These are phyloP conservation scores for Pilobolus umbonatus DNA, from an alignment of 192 early-diverging fungal species.

Conservation along the genomic window DNA sequence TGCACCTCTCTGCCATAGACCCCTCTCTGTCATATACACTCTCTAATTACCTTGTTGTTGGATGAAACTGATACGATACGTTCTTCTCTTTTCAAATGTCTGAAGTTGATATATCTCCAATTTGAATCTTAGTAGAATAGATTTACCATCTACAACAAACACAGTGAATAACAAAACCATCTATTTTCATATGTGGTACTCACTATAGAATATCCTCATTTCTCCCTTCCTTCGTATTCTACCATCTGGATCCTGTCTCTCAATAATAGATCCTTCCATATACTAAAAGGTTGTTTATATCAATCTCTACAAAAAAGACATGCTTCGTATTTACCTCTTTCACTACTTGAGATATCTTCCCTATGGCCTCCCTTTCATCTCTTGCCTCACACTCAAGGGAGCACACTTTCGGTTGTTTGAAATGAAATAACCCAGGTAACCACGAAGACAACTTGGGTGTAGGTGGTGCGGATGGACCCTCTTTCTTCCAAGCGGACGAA, in stretches of 20 bases:
- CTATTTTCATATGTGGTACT: no score
- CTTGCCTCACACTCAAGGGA: not conserved
- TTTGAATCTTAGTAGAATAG: slow-evolving; percentile 14
- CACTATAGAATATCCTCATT: slow-evolving; percentile 17
- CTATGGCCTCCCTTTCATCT: slow-evolving; percentile 20
- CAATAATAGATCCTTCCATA: slow-evolving; percentile 24
- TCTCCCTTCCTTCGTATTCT: slow-evolving; percentile 21
- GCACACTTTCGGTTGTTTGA: slow-evolving; percentile 25
- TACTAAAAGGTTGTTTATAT: not conserved
- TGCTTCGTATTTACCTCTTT: slow-evolving; percentile 20
- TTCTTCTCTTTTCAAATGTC: slow-evolving; percentile 1
- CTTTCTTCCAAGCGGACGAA: slow-evolving; percentile 14
- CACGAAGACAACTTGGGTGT: slow-evolving; percentile 20
- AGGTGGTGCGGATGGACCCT: not conserved
- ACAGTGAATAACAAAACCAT: not conserved
- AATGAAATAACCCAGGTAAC: slow-evolving; percentile 26
- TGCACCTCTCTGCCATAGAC: not conserved
- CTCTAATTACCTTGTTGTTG: slow-evolving; percentile 25
- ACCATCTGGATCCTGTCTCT: slow-evolving; percentile 20
- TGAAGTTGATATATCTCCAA: slow-evolving; percentile 13
- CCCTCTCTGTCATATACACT: not conserved
- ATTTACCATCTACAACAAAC: slow-evolving; percentile 9
- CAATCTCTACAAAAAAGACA: not conserved
- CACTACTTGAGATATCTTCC: slow-evolving; percentile 18
- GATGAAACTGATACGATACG: slow-evolving; percentile 20